phyloP scores from a whole-genome alignment of 208 protist species.

The Acanthamoeba lenticulata region DNA sequence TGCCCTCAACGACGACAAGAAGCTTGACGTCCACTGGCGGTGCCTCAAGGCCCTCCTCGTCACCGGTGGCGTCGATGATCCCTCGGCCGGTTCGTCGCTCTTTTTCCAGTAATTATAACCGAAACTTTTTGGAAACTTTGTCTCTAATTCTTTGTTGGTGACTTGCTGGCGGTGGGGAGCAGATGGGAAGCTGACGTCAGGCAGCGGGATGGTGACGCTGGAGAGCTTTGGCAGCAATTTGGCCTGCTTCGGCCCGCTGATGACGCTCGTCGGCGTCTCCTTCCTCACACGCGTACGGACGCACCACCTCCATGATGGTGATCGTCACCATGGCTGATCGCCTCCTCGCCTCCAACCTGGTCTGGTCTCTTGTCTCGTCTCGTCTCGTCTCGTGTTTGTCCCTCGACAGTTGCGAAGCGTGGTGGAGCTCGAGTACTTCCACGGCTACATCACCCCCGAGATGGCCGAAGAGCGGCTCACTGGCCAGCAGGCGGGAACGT shows the following conservation, averaged over 20 bases:
- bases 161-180: neutral
- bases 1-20: neutral
- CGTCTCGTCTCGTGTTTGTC: neutral
- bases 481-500: neutral
- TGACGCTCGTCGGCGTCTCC: neutral
- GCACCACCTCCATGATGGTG: neutral
- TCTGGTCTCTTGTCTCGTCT: neutral
- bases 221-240: slow-evolving; percentile 28
- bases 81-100: too few species aligned
- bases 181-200: neutral
- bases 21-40: neutral
- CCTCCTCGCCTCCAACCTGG: neutral
- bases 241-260: slow-evolving; percentile 21
- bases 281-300: neutral
- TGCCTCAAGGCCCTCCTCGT: slow-evolving; percentile 5
- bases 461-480: slow-evolving; percentile 25
- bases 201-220: slow-evolving; percentile 21
- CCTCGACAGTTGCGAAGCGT: neutral
- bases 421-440: slow-evolving; percentile 1
- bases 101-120: too few species aligned
- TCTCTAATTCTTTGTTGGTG: neutral
- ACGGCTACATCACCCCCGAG: slow-evolving; percentile 25
- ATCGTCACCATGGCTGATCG: neutral
- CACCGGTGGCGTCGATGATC: neutral
- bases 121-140: neutral